phyloP scores from a whole-genome alignment of 306 rosid genomes.

The Canavalia ensiformis region DNA sequence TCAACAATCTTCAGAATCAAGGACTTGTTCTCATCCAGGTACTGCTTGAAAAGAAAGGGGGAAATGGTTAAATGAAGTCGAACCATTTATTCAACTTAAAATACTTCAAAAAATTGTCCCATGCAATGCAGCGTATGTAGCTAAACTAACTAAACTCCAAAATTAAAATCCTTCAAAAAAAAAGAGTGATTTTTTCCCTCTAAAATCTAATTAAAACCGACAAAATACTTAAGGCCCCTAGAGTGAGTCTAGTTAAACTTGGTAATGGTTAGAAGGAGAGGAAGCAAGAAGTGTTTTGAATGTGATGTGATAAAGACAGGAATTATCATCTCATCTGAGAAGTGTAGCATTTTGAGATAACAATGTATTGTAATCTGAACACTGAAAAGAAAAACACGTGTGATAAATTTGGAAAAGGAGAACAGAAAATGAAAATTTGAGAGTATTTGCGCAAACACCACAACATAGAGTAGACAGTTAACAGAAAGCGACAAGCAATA shows the following conservation, averaged over 20 bases:
- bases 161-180: not conserved
- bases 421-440: too few species aligned
- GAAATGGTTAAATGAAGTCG: not conserved
- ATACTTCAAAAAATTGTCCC: too few species aligned
- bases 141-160: too few species aligned
- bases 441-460: slow-evolving; percentile 17
- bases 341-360: not conserved
- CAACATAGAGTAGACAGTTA: not conserved
- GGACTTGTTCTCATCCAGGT: slow-evolving; percentile 97
- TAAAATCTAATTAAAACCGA: not conserved
- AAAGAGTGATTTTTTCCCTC: not conserved
- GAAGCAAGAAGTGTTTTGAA: not conserved
- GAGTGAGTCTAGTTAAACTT: not conserved
- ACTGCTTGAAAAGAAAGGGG: slow-evolving; percentile 62
- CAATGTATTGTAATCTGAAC: not conserved
- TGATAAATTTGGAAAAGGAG: too few species aligned
- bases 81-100: too few species aligned
- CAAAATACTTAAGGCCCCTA: not conserved
- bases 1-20: slow-evolving; percentile 97
- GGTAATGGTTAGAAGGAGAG: not conserved
- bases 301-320: slow-evolving; percentile 1
- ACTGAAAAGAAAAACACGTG: slow-evolving; percentile 18
- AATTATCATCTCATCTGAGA: not conserved
- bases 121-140: too few species aligned
- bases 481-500: slow-evolving; percentile 44